Evolutionary conservation across 208 protist species (phyloP).

Genomic region (Jaenimonas drosophilae): DNA sequence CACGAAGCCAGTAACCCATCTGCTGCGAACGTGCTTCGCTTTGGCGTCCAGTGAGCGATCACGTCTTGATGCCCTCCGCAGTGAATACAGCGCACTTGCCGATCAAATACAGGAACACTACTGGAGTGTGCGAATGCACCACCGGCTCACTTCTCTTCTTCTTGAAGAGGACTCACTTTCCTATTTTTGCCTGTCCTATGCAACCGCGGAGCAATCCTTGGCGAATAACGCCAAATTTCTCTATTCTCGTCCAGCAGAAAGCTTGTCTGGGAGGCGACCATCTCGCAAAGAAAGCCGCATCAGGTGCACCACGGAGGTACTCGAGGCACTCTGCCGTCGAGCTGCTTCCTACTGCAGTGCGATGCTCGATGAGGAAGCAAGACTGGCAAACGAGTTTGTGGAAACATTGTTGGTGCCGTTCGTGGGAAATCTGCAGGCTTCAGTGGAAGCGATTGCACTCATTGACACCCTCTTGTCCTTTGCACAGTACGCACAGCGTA

Average conservation of each 20-base stretch:
- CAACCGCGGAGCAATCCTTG: background rate
- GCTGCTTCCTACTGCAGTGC: conserved; percentile 43
- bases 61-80: no score
- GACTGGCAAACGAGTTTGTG: no score
- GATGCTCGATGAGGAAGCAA: conserved; percentile 56
- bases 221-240: background rate
- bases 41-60: no score
- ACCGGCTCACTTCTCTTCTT: no score
- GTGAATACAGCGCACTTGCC: no score
- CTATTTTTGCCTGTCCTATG: background rate
- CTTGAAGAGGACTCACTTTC: no score
- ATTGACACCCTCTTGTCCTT: conserved; percentile 82
- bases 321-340: conserved; percentile 48
- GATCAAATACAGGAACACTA: background rate
- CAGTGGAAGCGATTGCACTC: conserved; percentile 79
- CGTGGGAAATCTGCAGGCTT: conserved; percentile 72
- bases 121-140: background rate
- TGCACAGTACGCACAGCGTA: conserved; percentile 31
- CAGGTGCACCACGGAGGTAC: conserved; percentile 64
- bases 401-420: conserved; percentile 49
- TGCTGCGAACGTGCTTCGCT: no score
- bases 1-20: no score
- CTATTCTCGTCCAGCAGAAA: background rate
- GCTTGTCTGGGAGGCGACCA: no score
- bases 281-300: conserved; percentile 19